These are phyloP conservation scores for Hymenoscyphus repandus DNA, from an alignment of 2,329 filamentous ascomycete genomes.

Conservation along the genomic window DNA sequence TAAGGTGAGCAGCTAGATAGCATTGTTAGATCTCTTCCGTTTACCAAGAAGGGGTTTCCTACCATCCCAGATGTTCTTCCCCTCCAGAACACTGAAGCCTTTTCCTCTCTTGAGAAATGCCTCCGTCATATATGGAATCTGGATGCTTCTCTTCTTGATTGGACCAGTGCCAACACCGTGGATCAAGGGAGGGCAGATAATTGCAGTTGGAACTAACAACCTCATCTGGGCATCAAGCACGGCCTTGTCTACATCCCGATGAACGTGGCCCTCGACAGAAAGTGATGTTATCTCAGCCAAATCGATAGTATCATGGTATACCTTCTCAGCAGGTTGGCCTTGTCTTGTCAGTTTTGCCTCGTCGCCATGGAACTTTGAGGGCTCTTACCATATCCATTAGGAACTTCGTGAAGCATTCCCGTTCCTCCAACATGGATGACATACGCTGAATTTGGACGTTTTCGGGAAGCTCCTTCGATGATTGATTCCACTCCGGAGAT, in stretches of 20 bases:
- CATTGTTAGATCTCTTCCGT: background rate
- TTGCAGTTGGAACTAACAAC: conserved; percentile 47
- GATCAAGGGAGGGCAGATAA: conserved; percentile 61
- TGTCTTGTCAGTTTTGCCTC: background rate
- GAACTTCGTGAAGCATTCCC: conserved; percentile 35
- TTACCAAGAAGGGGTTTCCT: background rate
- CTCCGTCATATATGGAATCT: conserved; percentile 49
- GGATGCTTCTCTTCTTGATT: conserved; percentile 47
- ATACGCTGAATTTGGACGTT: conserved; percentile 40
- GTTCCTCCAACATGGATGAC: conserved; percentile 49
- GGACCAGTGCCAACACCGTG: conserved; percentile 56
- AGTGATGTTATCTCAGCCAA: conserved; percentile 50
- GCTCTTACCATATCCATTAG: conserved; percentile 34
- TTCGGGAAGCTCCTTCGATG: conserved; percentile 39
- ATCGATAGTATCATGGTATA: conserved; percentile 55
- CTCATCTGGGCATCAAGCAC: conserved; percentile 42
- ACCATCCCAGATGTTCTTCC: conserved; percentile 45
- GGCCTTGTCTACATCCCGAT: conserved; percentile 65
- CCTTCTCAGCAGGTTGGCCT: conserved; percentile 35
- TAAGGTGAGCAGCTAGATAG: conserved; percentile 42
- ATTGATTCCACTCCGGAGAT: conserved; percentile 36
- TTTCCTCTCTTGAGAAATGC: conserved; percentile 44
- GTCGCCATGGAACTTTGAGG: too few species aligned
- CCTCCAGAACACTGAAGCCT: conserved; percentile 45
- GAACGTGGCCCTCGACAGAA: conserved; percentile 50